Evolutionary conservation across 2,329 filamentous ascomycete species (phyloP).

Genomic region (Aureobasidium subglaciale): DNA sequence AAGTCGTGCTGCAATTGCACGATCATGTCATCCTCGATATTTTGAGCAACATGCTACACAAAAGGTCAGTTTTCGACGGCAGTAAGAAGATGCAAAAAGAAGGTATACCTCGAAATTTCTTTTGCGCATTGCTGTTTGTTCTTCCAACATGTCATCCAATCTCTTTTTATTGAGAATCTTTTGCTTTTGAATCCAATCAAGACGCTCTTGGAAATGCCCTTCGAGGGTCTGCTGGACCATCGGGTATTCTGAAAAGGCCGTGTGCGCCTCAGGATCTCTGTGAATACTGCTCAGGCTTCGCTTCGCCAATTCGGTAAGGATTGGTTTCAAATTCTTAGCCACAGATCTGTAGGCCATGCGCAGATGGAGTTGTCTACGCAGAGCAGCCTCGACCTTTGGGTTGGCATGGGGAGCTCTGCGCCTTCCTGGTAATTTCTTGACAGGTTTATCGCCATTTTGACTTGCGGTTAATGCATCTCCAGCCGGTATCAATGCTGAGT

Average conservation of each 20-base stretch:
- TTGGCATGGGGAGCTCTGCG: constrained; percentile 42
- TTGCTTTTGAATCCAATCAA: constrained; percentile 33
- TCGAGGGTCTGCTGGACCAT: constrained; percentile 48
- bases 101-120: constrained; percentile 32
- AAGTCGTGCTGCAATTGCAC: constrained; percentile 26
- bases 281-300: constrained; percentile 52
- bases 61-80: neutral
- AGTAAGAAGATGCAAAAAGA: constrained; percentile 28
- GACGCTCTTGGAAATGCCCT: constrained; percentile 35
- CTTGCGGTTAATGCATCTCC: neutral
- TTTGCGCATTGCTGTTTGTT: constrained; percentile 29
- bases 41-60: constrained; percentile 18
- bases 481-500: neutral
- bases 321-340: constrained; percentile 55
- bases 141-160: constrained; percentile 29
- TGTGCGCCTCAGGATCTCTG: constrained; percentile 47
- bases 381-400: constrained; percentile 38
- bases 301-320: constrained; percentile 59
- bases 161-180: constrained; percentile 32
- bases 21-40: constrained; percentile 24
- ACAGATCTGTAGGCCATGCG: constrained; percentile 59
- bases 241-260: constrained; percentile 48
- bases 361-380: constrained; percentile 56
- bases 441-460: constrained; percentile 12
- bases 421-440: constrained; percentile 27